phyloP scores from a whole-genome alignment of 2,329 filamentous ascomycete genomes.

The Sclerotinia minor region DNA sequence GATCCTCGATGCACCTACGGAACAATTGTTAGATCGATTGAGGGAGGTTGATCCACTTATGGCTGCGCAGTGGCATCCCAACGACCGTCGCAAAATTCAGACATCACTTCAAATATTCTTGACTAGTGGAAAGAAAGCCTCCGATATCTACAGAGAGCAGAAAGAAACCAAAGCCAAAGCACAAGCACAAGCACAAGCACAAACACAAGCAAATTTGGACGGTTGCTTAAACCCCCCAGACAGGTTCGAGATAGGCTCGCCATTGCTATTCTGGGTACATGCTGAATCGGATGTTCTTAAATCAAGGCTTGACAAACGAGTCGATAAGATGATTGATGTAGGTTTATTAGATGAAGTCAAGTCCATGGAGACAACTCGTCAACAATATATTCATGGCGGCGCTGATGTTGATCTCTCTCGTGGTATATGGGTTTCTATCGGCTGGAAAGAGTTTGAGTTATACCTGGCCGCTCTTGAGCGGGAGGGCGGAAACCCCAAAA shows the following conservation, averaged over 20 bases:
- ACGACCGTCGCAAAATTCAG: constrained; percentile 84
- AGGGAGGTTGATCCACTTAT: constrained; percentile 82
- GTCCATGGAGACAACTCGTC: constrained; percentile 51
- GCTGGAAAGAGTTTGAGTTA: constrained; percentile 84
- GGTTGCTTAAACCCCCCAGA: not conserved
- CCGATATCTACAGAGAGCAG: constrained; percentile 84
- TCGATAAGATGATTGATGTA: constrained; percentile 77
- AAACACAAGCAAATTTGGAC: constrained; percentile 32
- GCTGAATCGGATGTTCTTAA: constrained; percentile 68
- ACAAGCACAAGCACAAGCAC: too few species aligned
- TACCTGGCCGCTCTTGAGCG: constrained; percentile 58
- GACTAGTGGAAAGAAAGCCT: constrained; percentile 76
- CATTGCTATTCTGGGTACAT: constrained; percentile 81
- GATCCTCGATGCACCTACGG: constrained; percentile 69
- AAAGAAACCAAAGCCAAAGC: constrained; percentile 46
- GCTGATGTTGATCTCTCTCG: constrained; percentile 66
- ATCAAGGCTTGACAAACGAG: constrained; percentile 69
- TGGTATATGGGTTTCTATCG: constrained; percentile 96
- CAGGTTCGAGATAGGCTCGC: constrained; percentile 35
- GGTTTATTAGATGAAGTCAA: constrained; percentile 65
- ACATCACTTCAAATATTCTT: constrained; percentile 89
- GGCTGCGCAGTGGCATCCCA: constrained; percentile 91
- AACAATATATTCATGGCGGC: constrained; percentile 49
- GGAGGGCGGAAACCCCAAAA: constrained; percentile 37
- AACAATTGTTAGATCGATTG: constrained; percentile 71